Evolutionary conservation across 179 eudicot genomes (phyloP), one percentile per base, ranked within the genome.

Genomic region (Spinacia oleracea): DNA sequence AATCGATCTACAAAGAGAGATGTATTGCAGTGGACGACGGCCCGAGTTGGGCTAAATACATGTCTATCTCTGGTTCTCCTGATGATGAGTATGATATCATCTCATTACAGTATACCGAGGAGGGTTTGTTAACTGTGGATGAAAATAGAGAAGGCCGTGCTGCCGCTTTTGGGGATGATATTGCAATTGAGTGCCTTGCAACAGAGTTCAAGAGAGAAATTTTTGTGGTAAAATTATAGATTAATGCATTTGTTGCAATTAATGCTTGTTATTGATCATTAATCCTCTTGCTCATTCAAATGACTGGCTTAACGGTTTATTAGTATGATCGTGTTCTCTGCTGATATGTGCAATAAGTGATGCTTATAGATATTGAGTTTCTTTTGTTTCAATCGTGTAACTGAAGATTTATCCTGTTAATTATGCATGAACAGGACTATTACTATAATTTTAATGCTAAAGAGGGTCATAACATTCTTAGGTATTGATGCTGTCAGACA

Each of bases 131-230:
- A 58, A 87, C 91, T 62, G 90, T 94, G 69, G 98, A 94, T 82
- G 98, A 94, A 75, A 94, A 94, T 76, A 80, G 96, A 78, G 89
- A 88, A 73, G 98, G 98, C 40, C 93, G 81, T 45, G 96, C 94
- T 1, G 97, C 97, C 56, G 98, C 98, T 31, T 94, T 94, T 72
- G 98, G 98, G 23, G 98, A 94, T 76, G 98, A 94, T 74, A 90
- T 94, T 32, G 98, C 97, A 38, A 92, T 94, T 4, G 98, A 94
- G 81, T 94, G 98, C 82, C 94, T 94, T 79, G 91, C 98, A 9
- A 88, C 96, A 2, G 97, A 91, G 83, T 94, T 91, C 87, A 88
- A 90, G 79, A 76, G 97, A 82, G 98, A 94, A 82, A 91, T 94
- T 6, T 94, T 85, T 84, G 98, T 94, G 96, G 98, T 92, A 89